Percentiles rank a stretch among this genome's conserved stretches.
Evolutionary conservation across 768 basidiomycete species (phyloP).

Genomic region (Leccinum disarticulatum): DNA sequence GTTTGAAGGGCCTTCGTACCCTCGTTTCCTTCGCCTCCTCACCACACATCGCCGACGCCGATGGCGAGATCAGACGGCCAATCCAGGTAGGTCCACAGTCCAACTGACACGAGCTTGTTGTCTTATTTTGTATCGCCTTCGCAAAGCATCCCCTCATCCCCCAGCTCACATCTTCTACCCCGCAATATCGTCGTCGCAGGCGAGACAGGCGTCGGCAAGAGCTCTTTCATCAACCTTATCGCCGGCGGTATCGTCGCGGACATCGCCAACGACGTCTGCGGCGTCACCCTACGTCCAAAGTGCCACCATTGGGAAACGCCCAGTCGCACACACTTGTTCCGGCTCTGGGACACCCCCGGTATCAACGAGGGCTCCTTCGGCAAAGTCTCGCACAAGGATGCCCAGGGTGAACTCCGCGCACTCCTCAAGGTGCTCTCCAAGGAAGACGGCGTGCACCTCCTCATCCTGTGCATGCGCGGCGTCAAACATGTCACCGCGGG

Average conservation of each 20-base stretch:
- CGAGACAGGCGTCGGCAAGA: constrained; percentile 28
- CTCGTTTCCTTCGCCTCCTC: neutral
- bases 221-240: constrained; percentile 28
- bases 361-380: constrained; percentile 24
- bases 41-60: neutral
- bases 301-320: constrained; percentile 23
- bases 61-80: neutral
- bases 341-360: constrained; percentile 27
- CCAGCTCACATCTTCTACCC: constrained; percentile 3
- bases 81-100: neutral
- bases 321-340: constrained; percentile 16
- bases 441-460: constrained; percentile 26
- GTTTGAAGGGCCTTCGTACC: neutral
- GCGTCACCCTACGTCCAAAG: constrained; percentile 19
- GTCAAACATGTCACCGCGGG: constrained; percentile 16
- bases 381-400: constrained; percentile 22
- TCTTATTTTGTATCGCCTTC: too few species aligned
- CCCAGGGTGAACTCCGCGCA: constrained; percentile 18
- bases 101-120: neutral
- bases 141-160: neutral
- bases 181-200: constrained; percentile 26
- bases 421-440: constrained; percentile 22
- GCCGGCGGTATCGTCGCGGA: constrained; percentile 13
- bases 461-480: constrained; percentile 28
- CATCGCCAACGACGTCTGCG: constrained; percentile 23